Conservation (phyloP, 2,329 filamentous ascomycete species). For the Bretziella fagacearum region DNA sequence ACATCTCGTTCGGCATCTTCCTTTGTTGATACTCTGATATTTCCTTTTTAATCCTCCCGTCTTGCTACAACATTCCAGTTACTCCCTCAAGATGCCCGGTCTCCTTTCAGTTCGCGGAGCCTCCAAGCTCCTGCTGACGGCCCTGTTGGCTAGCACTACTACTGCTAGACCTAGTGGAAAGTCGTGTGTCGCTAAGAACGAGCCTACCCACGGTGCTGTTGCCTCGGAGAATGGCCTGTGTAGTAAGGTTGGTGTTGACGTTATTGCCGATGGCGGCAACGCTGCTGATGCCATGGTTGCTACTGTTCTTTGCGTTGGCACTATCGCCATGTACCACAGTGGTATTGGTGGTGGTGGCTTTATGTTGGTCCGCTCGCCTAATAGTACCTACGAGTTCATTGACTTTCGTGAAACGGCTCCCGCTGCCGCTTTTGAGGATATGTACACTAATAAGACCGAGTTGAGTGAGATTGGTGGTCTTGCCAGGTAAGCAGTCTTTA, state of each 20-base stretch:
- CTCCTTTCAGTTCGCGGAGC: slow-evolving; percentile 8
- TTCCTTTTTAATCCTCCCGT: too few relatives aligned
- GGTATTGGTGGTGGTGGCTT: slow-evolving; percentile 70
- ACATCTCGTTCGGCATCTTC: too few relatives aligned
- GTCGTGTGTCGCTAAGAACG: background rate
- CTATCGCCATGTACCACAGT: slow-evolving; percentile 46
- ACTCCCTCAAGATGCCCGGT: slow-evolving; percentile 6
- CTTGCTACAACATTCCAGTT: background rate
- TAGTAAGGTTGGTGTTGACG: slow-evolving; percentile 39
- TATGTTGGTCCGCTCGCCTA: slow-evolving; percentile 47
- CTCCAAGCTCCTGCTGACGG: slow-evolving; percentile 9
- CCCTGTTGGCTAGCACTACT: slow-evolving; percentile 2
- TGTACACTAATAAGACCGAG: slow-evolving; percentile 55
- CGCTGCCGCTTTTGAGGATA: slow-evolving; percentile 58
- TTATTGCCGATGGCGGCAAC: slow-evolving; percentile 44
- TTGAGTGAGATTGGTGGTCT: slow-evolving; percentile 53
- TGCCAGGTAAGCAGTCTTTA: slow-evolving; percentile 53
- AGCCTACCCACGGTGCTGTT: slow-evolving; percentile 33
- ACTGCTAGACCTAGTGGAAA: background rate
- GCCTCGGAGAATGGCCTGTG: slow-evolving; percentile 44
- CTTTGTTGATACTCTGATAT: too few relatives aligned
- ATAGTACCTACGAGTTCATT: slow-evolving; percentile 58
- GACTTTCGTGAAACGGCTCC: slow-evolving; percentile 79
- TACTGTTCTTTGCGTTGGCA: slow-evolving; percentile 47
- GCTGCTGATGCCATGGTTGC: slow-evolving; percentile 50